These are phyloP conservation scores for Colletotrichum sp. DNA, from an alignment of 2,329 filamentous ascomycete genomes.

Conservation along the genomic window DNA sequence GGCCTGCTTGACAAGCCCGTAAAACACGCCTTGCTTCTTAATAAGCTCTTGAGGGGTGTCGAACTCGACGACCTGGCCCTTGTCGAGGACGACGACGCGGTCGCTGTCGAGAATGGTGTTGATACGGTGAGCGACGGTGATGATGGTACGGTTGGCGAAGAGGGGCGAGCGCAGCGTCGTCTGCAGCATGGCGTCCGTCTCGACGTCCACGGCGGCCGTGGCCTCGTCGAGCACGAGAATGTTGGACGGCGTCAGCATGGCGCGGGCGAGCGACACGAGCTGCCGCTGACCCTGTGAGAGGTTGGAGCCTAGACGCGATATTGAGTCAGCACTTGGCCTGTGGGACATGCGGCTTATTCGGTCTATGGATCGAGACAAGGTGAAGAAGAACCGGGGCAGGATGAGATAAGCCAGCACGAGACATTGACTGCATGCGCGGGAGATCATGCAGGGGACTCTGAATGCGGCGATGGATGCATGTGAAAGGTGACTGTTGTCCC, in stretches of 20 bases:
- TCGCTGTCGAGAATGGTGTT: slow-evolving; percentile 94
- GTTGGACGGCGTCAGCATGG: slow-evolving; percentile 93
- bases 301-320: slow-evolving; percentile 74
- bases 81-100: slow-evolving; percentile 91
- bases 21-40: slow-evolving; percentile 79
- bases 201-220: slow-evolving; percentile 76
- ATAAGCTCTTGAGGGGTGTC: slow-evolving; percentile 84
- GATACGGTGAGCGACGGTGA: slow-evolving; percentile 97
- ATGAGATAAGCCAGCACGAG: slow-evolving; percentile 30
- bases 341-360: slow-evolving; percentile 1
- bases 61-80: slow-evolving; percentile 90
- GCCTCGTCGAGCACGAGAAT: slow-evolving; percentile 97
- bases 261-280: slow-evolving; percentile 90
- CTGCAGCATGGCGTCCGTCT: slow-evolving; percentile 73
- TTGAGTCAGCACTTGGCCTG: slow-evolving; percentile 26
- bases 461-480: slow-evolving; percentile 22
- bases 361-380: background rate
- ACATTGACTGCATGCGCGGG: slow-evolving; percentile 35
- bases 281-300: slow-evolving; percentile 95
- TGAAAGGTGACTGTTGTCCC: slow-evolving; percentile 1
- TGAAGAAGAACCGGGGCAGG: slow-evolving; percentile 5
- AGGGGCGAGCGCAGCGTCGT: slow-evolving; percentile 65
- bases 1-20: slow-evolving; percentile 89
- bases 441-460: slow-evolving; percentile 37
- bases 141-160: slow-evolving; percentile 93